Base-by-base conservation (phyloP, 306 rosid species). In the Chamaecrista fasciculata region DNA sequence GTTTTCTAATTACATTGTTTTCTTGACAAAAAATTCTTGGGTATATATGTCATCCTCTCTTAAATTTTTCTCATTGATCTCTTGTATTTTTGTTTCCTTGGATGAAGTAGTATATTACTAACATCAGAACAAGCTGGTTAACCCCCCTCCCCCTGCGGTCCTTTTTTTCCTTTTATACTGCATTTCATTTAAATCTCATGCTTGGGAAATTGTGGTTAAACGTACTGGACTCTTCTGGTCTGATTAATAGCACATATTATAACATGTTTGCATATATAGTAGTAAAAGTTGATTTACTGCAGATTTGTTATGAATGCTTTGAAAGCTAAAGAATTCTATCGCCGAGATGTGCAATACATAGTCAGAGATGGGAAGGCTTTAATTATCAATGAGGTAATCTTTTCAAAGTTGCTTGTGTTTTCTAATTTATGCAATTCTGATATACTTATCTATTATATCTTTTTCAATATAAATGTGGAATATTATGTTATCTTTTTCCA, bases 251-350 rank as follows among this genome's bases (percentile, higher is more conserved):
- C 26, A 65, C 34, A 34, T 36, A 15, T 26, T 15, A 24, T 72
- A 49, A 18, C 9, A 20, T 63, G 12, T 20, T 76, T 75, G 14
- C 20, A 23, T 34, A 15, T 64, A 39, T 8, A 28, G 55, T 42
- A 47, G 33, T 69, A 57, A 47, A 66, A 57, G 49, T 63, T 80
- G 82, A 73, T 37, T 80, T 76, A 71, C 80, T 77, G 86, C 87
- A 93, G 98, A 75, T 90, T 93, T 85, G 97, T 90, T 85, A 85
- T 93, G 85, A 93, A 93, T 82, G 98, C 97, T 23, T 55, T 93
- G 73, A 93, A 93, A 76, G 97, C 98, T 79, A 93, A 93, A 82
- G 98, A 93, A 71, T 93, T 93, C 81, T 93, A 88, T 71, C 89
- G 91, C 43, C 89, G 67, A 20, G 97, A 90, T 83, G 97, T 90